phyloP scores from a whole-genome alignment of 495 filamentous ascomycete genomes.

The Daldinia childiae region DNA sequence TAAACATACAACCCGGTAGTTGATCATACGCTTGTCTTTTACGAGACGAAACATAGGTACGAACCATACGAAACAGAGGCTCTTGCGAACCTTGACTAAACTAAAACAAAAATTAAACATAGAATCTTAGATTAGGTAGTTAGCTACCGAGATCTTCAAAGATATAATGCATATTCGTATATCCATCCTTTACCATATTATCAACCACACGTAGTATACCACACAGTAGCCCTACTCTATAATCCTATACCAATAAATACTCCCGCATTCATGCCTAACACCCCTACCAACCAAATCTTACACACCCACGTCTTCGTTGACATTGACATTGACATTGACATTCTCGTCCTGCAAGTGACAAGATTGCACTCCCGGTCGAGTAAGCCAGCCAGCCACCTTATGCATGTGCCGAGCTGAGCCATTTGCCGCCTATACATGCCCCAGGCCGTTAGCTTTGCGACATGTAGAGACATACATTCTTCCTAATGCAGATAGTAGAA shows the following conservation, averaged over 20 bases:
- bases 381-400: slow-evolving; percentile 7
- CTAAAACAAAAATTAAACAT: no score
- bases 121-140: background rate
- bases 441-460: slow-evolving; percentile 22
- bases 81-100: background rate
- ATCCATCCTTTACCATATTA: slow-evolving; percentile 14
- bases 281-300: background rate
- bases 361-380: background rate
- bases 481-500: slow-evolving; percentile 24
- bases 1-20: slow-evolving; percentile 29
- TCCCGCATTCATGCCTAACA: slow-evolving; percentile 26
- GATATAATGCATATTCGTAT: background rate
- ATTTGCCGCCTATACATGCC: slow-evolving; percentile 30
- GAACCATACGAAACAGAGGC: no score
- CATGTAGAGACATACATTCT: slow-evolving; percentile 15
- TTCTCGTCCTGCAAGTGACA: background rate
- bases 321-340: no score
- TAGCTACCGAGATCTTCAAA: background rate
- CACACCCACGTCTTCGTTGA: no score
- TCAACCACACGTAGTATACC: background rate
- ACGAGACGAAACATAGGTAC: background rate
- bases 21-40: slow-evolving; percentile 13
- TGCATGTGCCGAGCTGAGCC: slow-evolving; percentile 34
- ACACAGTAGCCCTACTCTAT: no score
- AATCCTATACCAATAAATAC: background rate